These are phyloP conservation scores for Kodamaea neixiangensis DNA, from an alignment of 805 yeast genomes.

Conservation along the genomic window DNA sequence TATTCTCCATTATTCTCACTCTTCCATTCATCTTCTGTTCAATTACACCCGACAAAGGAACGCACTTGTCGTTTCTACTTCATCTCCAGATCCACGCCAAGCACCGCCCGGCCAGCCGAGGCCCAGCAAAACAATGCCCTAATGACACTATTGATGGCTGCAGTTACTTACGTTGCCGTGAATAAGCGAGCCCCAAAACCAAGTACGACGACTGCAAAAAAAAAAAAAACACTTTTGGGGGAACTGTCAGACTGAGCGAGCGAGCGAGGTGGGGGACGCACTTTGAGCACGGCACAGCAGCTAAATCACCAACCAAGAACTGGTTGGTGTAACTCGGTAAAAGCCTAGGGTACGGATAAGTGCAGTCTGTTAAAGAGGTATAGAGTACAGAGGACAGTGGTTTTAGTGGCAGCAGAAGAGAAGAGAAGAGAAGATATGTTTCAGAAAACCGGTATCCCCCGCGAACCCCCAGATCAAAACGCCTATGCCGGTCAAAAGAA, in stretches of 20 bases:
- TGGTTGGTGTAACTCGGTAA: neutral
- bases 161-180: neutral
- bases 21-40: neutral
- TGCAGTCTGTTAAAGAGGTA: neutral
- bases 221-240: neutral
- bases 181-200: neutral
- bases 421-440: too few species aligned
- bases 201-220: neutral
- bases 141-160: neutral
- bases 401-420: too few species aligned
- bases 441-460: neutral
- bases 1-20: neutral
- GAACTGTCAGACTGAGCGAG: neutral
- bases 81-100: neutral
- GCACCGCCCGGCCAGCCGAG: neutral
- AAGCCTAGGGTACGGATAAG: neutral
- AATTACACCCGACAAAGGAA: neutral
- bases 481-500: slow-evolving; percentile 1
- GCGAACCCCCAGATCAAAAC: neutral
- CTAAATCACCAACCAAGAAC: neutral
- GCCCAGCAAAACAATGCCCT: neutral
- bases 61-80: neutral
- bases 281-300: neutral
- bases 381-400: too few species aligned
- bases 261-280: neutral